phyloP scores from a whole-genome alignment of 2,329 filamentous ascomycete genomes.

The Paracoccidioides brasiliensis region DNA sequence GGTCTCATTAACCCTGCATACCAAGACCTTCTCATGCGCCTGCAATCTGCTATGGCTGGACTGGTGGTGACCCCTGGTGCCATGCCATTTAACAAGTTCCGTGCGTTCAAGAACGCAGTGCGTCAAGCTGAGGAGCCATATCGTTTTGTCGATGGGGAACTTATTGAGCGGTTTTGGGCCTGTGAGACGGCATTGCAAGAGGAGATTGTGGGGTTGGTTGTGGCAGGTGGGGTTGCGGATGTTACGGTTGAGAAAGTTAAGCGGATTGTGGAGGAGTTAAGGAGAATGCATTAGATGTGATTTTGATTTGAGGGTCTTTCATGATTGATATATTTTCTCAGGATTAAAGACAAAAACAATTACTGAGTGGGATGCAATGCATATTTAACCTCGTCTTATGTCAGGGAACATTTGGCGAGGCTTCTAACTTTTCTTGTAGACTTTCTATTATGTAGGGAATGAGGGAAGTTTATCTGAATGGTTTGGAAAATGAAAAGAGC shows the following conservation, averaged over 20 bases:
- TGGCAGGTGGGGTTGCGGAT: slow-evolving; percentile 40
- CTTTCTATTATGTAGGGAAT: too few relatives aligned
- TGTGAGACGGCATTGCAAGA: slow-evolving; percentile 47
- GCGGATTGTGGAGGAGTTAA: slow-evolving; percentile 47
- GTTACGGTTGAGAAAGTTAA: slow-evolving; percentile 46
- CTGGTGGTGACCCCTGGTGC: slow-evolving; percentile 56
- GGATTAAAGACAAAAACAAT: too few relatives aligned
- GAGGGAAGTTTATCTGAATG: too few relatives aligned
- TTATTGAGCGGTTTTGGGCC: slow-evolving; percentile 75
- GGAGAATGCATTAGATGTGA: slow-evolving; percentile 33
- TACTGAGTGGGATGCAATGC: too few relatives aligned
- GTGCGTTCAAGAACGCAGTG: slow-evolving; percentile 66
- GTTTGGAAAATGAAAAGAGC: too few relatives aligned
- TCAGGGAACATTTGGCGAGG: too few relatives aligned
- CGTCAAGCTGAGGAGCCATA: slow-evolving; percentile 61
- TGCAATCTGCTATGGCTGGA: slow-evolving; percentile 59
- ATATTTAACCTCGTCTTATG: too few relatives aligned
- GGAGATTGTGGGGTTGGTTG: slow-evolving; percentile 39
- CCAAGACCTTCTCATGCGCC: slow-evolving; percentile 66
- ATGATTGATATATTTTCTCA: too few relatives aligned
- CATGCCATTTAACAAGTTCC: slow-evolving; percentile 63
- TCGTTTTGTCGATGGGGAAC: slow-evolving; percentile 82
- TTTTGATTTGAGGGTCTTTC: too few relatives aligned
- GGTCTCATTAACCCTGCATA: slow-evolving; percentile 59
- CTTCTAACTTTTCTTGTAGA: too few relatives aligned